Conservation (phyloP, 495 filamentous ascomycete species). For the Tuber indicum region DNA sequence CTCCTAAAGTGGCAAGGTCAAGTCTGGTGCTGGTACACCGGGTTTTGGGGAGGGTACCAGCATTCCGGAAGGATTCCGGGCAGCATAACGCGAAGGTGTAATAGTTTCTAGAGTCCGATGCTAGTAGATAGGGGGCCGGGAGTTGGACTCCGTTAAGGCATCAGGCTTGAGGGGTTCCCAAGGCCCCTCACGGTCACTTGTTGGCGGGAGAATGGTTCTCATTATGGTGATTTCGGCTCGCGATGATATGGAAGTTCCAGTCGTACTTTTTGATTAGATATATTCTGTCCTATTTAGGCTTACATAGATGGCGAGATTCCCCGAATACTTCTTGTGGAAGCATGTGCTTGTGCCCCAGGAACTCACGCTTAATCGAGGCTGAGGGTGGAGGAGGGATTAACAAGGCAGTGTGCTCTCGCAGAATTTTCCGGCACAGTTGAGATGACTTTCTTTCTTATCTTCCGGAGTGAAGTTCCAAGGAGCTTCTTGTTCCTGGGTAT, state of each 20-base stretch:
- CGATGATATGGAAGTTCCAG: background rate
- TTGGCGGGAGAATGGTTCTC: background rate
- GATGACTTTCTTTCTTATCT: background rate
- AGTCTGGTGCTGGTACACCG: background rate
- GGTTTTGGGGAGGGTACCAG: background rate
- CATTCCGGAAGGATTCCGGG: background rate
- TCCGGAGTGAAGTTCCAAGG: background rate
- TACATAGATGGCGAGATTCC: background rate
- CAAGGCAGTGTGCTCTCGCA: background rate
- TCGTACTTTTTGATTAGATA: background rate
- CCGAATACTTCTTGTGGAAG: background rate
- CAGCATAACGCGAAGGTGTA: background rate
- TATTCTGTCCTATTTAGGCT: background rate
- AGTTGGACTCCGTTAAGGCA: background rate
- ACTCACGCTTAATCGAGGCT: background rate
- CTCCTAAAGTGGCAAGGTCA: background rate
- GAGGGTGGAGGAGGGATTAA: background rate
- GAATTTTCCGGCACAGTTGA: background rate
- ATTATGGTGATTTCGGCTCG: background rate
- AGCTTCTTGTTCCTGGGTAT: background rate
- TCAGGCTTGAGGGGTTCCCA: background rate
- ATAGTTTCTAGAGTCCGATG: background rate
- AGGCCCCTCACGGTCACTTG: background rate
- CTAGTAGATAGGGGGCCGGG: background rate
- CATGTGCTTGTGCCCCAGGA: background rate